Percentiles rank a stretch among this genome's conserved stretches.
phyloP scores from a whole-genome alignment of 371 early-diverging fungal species.

The Mucor irregularis region DNA sequence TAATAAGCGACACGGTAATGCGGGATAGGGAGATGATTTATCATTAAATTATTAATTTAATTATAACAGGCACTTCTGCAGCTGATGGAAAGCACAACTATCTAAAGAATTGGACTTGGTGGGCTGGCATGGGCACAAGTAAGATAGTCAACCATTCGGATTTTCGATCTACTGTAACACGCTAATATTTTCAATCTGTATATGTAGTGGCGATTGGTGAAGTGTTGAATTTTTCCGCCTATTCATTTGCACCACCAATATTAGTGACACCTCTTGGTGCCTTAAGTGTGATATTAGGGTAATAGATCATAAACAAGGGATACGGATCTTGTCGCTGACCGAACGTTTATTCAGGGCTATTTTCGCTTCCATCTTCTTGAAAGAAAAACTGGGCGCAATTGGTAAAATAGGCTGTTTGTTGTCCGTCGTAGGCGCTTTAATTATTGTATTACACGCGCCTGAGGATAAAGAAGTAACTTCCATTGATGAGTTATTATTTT shows the following conservation, averaged over 20 bases:
- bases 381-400: slow-evolving; percentile 76
- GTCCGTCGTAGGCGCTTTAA: slow-evolving; percentile 85
- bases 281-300: slow-evolving; percentile 84
- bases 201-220: slow-evolving; percentile 85
- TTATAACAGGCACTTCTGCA: slow-evolving; percentile 51
- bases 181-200: neutral
- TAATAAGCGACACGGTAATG: slow-evolving; percentile 37
- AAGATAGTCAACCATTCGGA: slow-evolving; percentile 11
- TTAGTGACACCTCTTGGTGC: slow-evolving; percentile 92
- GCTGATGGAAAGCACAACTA: slow-evolving; percentile 50
- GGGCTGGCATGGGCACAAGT: slow-evolving; percentile 90
- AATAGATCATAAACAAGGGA: slow-evolving; percentile 1
- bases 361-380: slow-evolving; percentile 51
- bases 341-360: slow-evolving; percentile 19
- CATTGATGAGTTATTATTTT: slow-evolving; percentile 61
- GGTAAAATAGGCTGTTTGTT: slow-evolving; percentile 89
- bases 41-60: neutral
- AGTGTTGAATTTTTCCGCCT: slow-evolving; percentile 89
- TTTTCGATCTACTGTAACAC: neutral
- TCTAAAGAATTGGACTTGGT: slow-evolving; percentile 69
- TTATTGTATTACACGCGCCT: slow-evolving; percentile 89
- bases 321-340: neutral
- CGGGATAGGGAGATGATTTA: neutral
- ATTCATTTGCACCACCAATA: slow-evolving; percentile 92
- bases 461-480: slow-evolving; percentile 70